phyloP scores from a whole-genome alignment of 768 basidiomycete species.

The Kwoniella dendrophila region DNA sequence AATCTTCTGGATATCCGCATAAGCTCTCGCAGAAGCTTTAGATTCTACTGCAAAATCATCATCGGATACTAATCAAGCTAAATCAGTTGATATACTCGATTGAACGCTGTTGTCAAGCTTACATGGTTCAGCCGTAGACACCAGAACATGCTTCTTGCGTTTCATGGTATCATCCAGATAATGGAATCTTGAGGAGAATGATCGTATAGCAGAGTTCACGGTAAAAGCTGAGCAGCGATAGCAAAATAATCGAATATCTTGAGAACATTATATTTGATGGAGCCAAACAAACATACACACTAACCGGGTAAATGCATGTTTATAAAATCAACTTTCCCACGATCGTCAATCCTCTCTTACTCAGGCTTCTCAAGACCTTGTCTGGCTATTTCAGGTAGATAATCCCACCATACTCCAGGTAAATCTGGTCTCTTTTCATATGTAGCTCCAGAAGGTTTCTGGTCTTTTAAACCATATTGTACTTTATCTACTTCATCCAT shows the following conservation, averaged over 20 bases:
- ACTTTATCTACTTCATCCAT: conserved; percentile 32
- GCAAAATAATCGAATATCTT: background rate
- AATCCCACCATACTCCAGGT: conserved; percentile 35
- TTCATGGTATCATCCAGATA: background rate
- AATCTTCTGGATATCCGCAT: conserved; percentile 18
- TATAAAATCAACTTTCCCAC: conserved; percentile 15
- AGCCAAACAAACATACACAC: conserved; percentile 12
- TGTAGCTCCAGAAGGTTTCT: conserved; percentile 14
- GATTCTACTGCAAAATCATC: conserved; percentile 34
- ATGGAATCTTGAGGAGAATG: background rate
- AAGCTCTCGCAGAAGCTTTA: conserved; percentile 24
- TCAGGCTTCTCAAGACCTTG: background rate
- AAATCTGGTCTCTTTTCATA: conserved; percentile 35
- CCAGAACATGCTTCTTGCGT: conserved; percentile 8
- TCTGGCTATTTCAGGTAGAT: too few species aligned
- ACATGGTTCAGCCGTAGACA: conserved; percentile 34
- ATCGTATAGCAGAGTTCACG: background rate
- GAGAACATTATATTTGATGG: background rate
- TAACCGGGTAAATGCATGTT: background rate
- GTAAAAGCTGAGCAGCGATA: background rate
- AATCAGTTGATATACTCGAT: background rate
- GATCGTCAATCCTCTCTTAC: conserved; percentile 8
- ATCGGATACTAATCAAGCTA: conserved; percentile 25
- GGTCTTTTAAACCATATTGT: background rate
- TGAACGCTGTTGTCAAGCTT: background rate